Percentiles rank a stretch among this genome's conserved stretches.
Conservation (phyloP, 163 green algal species). For the Scenedesmus sp. region DNA sequence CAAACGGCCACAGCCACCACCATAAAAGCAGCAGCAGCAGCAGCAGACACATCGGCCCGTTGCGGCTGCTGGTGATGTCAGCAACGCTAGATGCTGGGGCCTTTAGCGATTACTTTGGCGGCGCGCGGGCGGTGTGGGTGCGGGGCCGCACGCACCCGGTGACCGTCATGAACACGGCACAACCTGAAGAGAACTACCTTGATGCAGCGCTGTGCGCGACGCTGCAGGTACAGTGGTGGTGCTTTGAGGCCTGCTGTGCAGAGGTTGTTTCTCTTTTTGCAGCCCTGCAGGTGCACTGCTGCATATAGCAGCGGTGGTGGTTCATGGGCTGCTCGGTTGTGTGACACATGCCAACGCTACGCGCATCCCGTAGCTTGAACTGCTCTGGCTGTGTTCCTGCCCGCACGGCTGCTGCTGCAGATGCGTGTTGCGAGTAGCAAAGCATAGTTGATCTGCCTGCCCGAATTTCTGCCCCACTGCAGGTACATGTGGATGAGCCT, state of each 20-base stretch:
- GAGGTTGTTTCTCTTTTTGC: not conserved
- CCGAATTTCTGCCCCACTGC: too few species aligned
- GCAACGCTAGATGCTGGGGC: slow-evolving; percentile 88
- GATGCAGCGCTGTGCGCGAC: slow-evolving; percentile 85
- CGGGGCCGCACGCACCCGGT: slow-evolving; percentile 85
- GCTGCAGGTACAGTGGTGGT: slow-evolving; percentile 72
- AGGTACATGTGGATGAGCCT: slow-evolving; percentile 74
- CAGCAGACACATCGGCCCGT: slow-evolving; percentile 20
- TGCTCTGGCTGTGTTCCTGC: not conserved
- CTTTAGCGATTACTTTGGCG: slow-evolving; percentile 83
- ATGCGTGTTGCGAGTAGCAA: slow-evolving; percentile 61
- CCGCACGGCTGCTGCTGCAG: slow-evolving; percentile 51
- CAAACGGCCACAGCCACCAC: not conserved
- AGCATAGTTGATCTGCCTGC: not conserved
- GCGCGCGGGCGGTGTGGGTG: slow-evolving; percentile 75
- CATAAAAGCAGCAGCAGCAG: slow-evolving; percentile 1
- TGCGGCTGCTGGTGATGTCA: slow-evolving; percentile 92
- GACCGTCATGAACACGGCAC: slow-evolving; percentile 82
- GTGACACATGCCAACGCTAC: too few species aligned
- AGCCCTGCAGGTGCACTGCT: not conserved
- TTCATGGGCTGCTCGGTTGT: too few species aligned
- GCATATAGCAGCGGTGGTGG: not conserved
- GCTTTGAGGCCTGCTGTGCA: not conserved
- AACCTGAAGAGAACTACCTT: slow-evolving; percentile 90
- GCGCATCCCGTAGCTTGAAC: too few species aligned